A percentile compares a stretch with the other conserved stretches of the same genome.
These are phyloP conservation scores for Lagenidium sp. DNA, from an alignment of 352 stramenopile species.

Conservation along the genomic window DNA sequence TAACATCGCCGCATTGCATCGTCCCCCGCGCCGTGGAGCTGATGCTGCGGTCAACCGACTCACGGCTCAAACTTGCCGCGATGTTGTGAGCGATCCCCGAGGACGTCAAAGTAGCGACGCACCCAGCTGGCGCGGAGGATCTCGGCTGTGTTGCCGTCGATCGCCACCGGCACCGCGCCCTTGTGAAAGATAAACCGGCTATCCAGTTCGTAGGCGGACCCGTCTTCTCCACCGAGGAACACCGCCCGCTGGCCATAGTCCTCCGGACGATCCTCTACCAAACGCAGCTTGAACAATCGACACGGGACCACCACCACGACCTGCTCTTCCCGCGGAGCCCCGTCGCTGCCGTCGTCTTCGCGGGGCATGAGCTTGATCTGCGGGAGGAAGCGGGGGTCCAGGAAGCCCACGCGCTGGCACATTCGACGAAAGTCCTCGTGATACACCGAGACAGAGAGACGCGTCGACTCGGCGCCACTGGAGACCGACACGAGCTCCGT, in stretches of 20 bases:
- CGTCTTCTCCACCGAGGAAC: constrained; percentile 16
- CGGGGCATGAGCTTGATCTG: not conserved
- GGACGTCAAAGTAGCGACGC: constrained; percentile 26
- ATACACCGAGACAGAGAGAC: constrained; percentile 14
- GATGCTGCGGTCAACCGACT: no score
- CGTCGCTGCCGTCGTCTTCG: not conserved
- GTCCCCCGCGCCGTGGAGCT: no score
- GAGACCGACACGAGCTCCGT: not conserved
- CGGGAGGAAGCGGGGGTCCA: constrained; percentile 11
- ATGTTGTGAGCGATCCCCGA: constrained; percentile 28
- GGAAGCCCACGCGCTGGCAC: constrained; percentile 24
- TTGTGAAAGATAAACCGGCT: constrained; percentile 25
- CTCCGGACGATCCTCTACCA: constrained; percentile 29
- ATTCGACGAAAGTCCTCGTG: constrained; percentile 34
- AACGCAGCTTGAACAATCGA: constrained; percentile 29
- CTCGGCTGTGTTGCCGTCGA: constrained; percentile 48
- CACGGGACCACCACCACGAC: constrained; percentile 13
- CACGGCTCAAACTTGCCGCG: no score
- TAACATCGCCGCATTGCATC: no score
- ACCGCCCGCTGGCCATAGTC: constrained; percentile 46
- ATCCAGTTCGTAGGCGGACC: constrained; percentile 21
- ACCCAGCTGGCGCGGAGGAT: constrained; percentile 42
- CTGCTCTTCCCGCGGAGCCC: no score
- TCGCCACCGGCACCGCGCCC: constrained; percentile 14
- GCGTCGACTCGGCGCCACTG: not conserved